A percentile compares a stretch with the other conserved stretches of the same genome.
These are phyloP conservation scores for Puccinia horiana DNA, from an alignment of 1,284 basidiomycete species.

Conservation along the genomic window DNA sequence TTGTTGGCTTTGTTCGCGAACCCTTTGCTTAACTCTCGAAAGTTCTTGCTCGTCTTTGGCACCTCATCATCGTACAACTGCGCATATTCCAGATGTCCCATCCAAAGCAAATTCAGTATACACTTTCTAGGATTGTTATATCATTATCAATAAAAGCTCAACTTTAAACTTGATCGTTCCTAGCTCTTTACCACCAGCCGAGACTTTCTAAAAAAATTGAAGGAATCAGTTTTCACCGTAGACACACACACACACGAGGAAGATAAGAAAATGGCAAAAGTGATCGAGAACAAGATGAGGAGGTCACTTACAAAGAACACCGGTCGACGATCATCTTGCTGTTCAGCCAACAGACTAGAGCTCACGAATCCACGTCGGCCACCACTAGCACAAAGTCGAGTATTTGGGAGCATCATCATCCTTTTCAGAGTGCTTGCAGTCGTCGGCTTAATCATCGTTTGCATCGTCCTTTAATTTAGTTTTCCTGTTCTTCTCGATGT, in stretches of 20 bases:
- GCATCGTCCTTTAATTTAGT: too few species aligned
- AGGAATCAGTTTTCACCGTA: neutral
- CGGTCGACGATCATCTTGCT: neutral
- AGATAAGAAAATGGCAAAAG: neutral
- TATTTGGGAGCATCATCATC: neutral
- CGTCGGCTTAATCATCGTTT: neutral
- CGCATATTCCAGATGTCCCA: neutral
- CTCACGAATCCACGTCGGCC: neutral
- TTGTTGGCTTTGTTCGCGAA: neutral
- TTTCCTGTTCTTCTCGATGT: neutral
- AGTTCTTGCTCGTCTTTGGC: slow-evolving; percentile 40
- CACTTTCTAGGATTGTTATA: neutral
- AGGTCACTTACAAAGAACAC: neutral
- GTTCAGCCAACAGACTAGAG: neutral
- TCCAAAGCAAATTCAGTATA: too few species aligned
- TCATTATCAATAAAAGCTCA: neutral
- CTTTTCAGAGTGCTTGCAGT: neutral
- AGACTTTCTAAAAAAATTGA: neutral
- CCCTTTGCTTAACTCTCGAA: slow-evolving; percentile 27
- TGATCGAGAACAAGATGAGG: too few species aligned
- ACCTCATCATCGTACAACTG: slow-evolving; percentile 20
- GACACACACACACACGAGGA: too few species aligned
- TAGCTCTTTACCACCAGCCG: neutral
- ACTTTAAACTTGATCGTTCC: slow-evolving; percentile 14
- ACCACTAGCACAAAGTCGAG: neutral